Evolutionary conservation across 352 stramenopile species (phyloP).

Genomic region (Pythium oligandrum): DNA sequence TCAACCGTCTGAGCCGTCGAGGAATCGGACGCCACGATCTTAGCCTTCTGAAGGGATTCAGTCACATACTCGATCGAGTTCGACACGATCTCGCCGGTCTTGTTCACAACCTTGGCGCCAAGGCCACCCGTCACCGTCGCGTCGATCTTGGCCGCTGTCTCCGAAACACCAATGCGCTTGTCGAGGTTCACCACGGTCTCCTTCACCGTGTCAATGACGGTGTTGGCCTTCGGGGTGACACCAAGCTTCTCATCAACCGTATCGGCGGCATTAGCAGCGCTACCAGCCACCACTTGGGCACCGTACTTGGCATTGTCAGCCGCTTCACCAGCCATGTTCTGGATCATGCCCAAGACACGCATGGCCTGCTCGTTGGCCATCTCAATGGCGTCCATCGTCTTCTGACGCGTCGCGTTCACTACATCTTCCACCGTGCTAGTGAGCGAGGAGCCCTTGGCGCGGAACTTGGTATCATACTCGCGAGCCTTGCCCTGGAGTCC

Average conservation of each 20-base stretch:
- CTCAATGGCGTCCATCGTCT: slow-evolving; percentile 54
- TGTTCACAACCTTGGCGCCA: slow-evolving; percentile 40
- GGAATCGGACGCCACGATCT: slow-evolving; percentile 45
- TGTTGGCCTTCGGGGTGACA: slow-evolving; percentile 26
- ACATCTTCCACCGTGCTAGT: slow-evolving; percentile 23
- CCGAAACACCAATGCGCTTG: slow-evolving; percentile 44
- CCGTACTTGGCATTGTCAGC: slow-evolving; percentile 15
- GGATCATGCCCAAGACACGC: slow-evolving; percentile 33
- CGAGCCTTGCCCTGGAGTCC: slow-evolving; percentile 39
- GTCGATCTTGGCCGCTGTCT: slow-evolving; percentile 54
- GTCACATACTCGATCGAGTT: slow-evolving; percentile 66
- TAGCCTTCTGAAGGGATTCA: slow-evolving; percentile 55
- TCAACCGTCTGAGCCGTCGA: slow-evolving; percentile 33
- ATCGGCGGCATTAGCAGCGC: slow-evolving; percentile 36
- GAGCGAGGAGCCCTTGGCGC: slow-evolving; percentile 10
- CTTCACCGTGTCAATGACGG: slow-evolving; percentile 26
- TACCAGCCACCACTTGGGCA: slow-evolving; percentile 34
- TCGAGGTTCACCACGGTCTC: slow-evolving; percentile 52
- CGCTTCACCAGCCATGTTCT: slow-evolving; percentile 23
- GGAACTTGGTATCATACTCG: slow-evolving; percentile 58
- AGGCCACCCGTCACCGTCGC: slow-evolving; percentile 59
- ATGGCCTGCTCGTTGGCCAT: slow-evolving; percentile 43
- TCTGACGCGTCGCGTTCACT: slow-evolving; percentile 52
- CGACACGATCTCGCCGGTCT: slow-evolving; percentile 48
- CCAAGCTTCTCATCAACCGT: slow-evolving; percentile 53